Evolutionary conservation across 2,329 filamentous ascomycete genomes (phyloP).

Genomic region (Fusarium citri): DNA sequence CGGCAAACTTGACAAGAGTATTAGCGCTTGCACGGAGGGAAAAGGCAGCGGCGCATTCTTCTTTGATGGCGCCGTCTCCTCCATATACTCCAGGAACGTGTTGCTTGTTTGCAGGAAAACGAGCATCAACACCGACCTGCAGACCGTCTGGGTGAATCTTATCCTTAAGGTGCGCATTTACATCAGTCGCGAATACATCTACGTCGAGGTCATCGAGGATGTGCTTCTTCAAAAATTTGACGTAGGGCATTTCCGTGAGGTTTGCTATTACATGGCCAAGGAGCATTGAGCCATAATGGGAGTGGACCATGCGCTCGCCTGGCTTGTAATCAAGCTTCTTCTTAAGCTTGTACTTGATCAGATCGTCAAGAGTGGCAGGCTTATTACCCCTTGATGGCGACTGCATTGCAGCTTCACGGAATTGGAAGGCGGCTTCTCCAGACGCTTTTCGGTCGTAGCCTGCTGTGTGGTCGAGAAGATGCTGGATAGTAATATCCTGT

Average conservation of each 20-base stretch:
- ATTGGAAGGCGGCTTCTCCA: constrained; percentile 24
- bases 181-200: constrained; percentile 14
- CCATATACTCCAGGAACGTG: constrained; percentile 15
- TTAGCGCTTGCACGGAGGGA: constrained; percentile 31
- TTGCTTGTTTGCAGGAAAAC: neutral
- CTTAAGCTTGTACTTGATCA: constrained; percentile 32
- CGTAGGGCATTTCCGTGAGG: constrained; percentile 24
- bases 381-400: constrained; percentile 8
- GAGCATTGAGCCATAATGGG: constrained; percentile 31
- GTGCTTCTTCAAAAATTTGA: constrained; percentile 29
- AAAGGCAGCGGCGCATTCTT: constrained; percentile 31
- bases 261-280: constrained; percentile 32
- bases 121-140: constrained; percentile 11
- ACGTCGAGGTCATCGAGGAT: constrained; percentile 26
- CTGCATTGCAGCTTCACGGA: constrained; percentile 17
- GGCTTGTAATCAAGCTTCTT: constrained; percentile 22
- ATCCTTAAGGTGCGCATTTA: constrained; percentile 13
- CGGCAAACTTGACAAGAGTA: constrained; percentile 25
- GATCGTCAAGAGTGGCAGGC: constrained; percentile 29
- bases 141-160: constrained; percentile 34
- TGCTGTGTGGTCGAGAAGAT: constrained; percentile 29
- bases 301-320: constrained; percentile 20
- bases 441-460: constrained; percentile 14
- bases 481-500: constrained; percentile 22
- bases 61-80: constrained; percentile 37